Conservation (phyloP, 179 eudicot species). For the Gypsophila paniculata region DNA sequence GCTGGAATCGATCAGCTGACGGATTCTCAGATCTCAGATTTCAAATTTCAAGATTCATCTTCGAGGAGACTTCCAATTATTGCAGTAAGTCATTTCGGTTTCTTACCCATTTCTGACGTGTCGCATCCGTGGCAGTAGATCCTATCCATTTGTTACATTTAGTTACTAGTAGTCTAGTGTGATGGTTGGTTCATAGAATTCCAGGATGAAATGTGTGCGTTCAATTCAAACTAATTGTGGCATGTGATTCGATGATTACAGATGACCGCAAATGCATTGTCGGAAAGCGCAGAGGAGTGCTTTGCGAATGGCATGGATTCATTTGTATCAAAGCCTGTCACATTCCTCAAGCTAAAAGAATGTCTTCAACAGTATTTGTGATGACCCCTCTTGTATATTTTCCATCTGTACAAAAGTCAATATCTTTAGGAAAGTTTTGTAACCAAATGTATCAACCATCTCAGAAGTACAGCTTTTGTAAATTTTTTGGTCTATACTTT, state of each 20-base stretch:
- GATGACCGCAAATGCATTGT: conserved; percentile 92
- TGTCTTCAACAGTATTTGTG: conserved; percentile 63
- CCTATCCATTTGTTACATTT: neutral
- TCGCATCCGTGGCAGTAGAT: neutral
- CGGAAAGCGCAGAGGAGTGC: conserved; percentile 93
- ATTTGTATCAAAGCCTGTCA: conserved; percentile 85
- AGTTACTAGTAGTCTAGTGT: neutral
- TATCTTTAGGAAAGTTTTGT: conserved; percentile 38
- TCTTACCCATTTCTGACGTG: too few relatives aligned
- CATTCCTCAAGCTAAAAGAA: conserved; percentile 67
- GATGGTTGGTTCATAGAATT: neutral
- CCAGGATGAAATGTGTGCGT: neutral
- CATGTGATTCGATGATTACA: conserved; percentile 31
- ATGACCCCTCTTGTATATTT: conserved; percentile 36
- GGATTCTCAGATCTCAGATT: conserved; percentile 26
- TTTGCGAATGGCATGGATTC: conserved; percentile 90
- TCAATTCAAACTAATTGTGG: too few relatives aligned
- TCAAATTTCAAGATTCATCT: conserved; percentile 28
- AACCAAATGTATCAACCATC: conserved; percentile 29
- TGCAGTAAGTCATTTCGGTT: conserved; percentile 49
- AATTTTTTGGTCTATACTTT: conserved; percentile 22
- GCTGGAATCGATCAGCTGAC: conserved; percentile 61
- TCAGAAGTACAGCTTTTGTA: conserved; percentile 27
- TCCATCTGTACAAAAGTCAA: conserved; percentile 45
- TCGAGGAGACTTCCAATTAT: conserved; percentile 57